phyloP scores from a whole-genome alignment of 108 stramenopile species.

The Nitzschia inconspicua region DNA sequence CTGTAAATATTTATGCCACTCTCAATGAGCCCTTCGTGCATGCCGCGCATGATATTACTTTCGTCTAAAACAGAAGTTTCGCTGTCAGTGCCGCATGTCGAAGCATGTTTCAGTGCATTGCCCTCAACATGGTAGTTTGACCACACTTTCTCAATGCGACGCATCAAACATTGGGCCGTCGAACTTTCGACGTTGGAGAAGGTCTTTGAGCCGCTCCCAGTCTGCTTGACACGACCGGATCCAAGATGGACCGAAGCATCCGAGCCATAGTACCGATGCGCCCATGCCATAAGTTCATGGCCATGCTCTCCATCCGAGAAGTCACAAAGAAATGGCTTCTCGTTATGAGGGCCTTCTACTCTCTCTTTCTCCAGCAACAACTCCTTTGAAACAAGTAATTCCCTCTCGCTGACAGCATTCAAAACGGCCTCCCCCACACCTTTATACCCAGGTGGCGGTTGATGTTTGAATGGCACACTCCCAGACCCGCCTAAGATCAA shows the following conservation, averaged over 20 bases:
- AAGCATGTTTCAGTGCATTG: neutral
- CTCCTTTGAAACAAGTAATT: constrained; percentile 55
- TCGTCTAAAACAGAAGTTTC: neutral
- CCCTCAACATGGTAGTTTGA: neutral
- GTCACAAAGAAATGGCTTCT: constrained; percentile 70
- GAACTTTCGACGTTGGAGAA: constrained; percentile 12
- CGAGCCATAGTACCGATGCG: constrained; percentile 85
- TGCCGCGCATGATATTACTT: neutral
- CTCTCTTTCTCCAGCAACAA: constrained; percentile 16
- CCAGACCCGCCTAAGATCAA: constrained; percentile 71
- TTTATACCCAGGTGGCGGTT: constrained; percentile 70
- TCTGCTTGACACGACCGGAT: constrained; percentile 40
- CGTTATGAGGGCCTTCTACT: neutral
- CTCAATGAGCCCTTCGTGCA: constrained; percentile 17
- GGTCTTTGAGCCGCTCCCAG: constrained; percentile 4
- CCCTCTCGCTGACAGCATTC: constrained; percentile 53
- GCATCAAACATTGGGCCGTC: constrained; percentile 3
- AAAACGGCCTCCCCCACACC: constrained; percentile 81
- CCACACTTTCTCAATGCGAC: constrained; percentile 29
- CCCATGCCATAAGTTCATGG: constrained; percentile 86
- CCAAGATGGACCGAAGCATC: constrained; percentile 89
- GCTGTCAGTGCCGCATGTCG: neutral
- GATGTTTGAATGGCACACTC: constrained; percentile 58
- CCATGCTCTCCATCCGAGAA: constrained; percentile 89
- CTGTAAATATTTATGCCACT: constrained; percentile 1